Evolutionary conservation across 2,329 filamentous ascomycete species (phyloP).

Genomic region (Fusarium brevicatenulatum): DNA sequence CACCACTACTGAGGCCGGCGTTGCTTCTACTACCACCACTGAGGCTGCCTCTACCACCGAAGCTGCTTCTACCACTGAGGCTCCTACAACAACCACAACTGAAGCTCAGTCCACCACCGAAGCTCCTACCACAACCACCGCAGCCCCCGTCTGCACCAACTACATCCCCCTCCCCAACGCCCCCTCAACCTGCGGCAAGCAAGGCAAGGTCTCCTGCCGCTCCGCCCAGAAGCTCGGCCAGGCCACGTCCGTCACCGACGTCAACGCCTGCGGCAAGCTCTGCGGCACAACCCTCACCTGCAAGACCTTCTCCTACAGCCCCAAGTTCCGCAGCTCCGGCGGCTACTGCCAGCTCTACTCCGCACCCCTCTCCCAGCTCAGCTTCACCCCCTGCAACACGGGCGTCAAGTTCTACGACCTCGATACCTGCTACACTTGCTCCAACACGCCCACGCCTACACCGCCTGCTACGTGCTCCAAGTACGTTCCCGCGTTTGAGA

Average conservation of each 20-base stretch:
- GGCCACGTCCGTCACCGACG: background rate
- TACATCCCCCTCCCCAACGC: slow-evolving; percentile 1
- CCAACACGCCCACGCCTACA: background rate
- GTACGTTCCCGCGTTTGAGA: slow-evolving; percentile 21
- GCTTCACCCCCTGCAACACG: slow-evolving; percentile 5
- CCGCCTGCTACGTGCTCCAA: slow-evolving; percentile 20
- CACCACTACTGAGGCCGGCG: background rate
- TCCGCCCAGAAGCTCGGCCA: slow-evolving; percentile 12
- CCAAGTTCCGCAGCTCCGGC: background rate
- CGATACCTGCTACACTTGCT: slow-evolving; percentile 17
- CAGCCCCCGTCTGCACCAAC: slow-evolving; percentile 16
- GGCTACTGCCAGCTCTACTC: slow-evolving; percentile 19
- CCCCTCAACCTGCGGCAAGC: slow-evolving; percentile 12
- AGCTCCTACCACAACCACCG: background rate
- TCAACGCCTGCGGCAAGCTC: slow-evolving; percentile 6
- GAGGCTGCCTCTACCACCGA: background rate
- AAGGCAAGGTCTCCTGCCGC: slow-evolving; percentile 16
- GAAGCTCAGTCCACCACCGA: slow-evolving; percentile 3
- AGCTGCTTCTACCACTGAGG: background rate
- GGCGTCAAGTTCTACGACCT: slow-evolving; percentile 31
- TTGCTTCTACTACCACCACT: background rate
- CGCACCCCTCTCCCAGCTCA: background rate
- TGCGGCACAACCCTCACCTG: slow-evolving; percentile 13
- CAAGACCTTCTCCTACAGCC: slow-evolving; percentile 18
- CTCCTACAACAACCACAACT: background rate